Evolutionary conservation across 2,329 filamentous ascomycete genomes (phyloP), one percentile per base, ranked within the genome.

Genomic region (Arachnopeziza araneosa): DNA sequence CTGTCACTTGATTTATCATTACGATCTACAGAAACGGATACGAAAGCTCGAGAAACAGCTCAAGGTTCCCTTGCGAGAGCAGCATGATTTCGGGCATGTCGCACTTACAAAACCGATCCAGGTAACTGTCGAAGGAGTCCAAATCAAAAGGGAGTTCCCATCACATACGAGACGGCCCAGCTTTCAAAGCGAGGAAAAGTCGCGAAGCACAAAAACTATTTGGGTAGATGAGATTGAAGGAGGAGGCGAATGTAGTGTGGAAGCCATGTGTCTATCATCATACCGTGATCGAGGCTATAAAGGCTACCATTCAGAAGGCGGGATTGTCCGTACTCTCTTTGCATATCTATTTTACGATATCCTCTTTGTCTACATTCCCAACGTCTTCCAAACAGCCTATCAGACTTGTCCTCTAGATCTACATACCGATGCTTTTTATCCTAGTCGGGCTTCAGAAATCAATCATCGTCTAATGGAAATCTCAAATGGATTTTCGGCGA

Each of bases 341-440:
- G 89, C 87, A 17, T 93, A 95, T 70, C 83, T 99, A 21, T 96
- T 98, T 78, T 95, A 88, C 77, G 93, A 99, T 74, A 84, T 98
- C 24, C 78, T 99, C 7, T 98, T 98, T 75, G 80, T 91, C 24
- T 96, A 96, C 74, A 84, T 98, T 5, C 93, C 95, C 24, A 96
- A 98, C 68, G 93, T 99, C 58, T 99, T 99, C 74, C 93, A 98
- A 73, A 99, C 95, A 6, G 85, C 89, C 0, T 99, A 91, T 72
- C 95, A 99, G 75, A 96, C 91, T 0, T 96, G 91, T 70, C 95
- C 95, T 0, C 78, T 99, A 2, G 95, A 99, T 73, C 78, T 99
- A 6, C 89, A 96, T 71, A 96, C 93, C 0, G 95, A 99, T 72
- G 87, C 89, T 2, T 99, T 99, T 77, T 98, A 91, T 71, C 84